Base-by-base conservation (phyloP, 768 basidiomycete species). In the Lactifluus rugatus region DNA sequence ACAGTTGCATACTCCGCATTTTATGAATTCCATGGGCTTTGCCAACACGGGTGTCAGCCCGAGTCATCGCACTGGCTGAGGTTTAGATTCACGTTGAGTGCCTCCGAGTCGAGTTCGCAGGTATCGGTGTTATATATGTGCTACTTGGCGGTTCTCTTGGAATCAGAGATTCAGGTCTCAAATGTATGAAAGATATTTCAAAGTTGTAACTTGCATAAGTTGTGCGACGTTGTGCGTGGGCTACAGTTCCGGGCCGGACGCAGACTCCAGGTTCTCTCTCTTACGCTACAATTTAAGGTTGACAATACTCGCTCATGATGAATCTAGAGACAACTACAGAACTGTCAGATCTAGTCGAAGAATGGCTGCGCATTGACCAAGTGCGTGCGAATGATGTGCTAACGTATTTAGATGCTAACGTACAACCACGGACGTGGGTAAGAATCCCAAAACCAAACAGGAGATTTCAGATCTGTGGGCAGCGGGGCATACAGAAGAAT, bases 331-430 rank as follows among this genome's bases (percentile, higher is more conserved):
- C 51, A 21, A 23, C 21, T 17, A 4, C 19, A 19, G 45, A 44
- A 9, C 67, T 82, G 26, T 70, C 76, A 57, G 60, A 69, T 21
- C 72, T 79, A 28, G 78, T 80, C n/a, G 68, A 69, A 13, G 76
- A 79, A 63, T 81, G 80, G 80, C 68, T 81, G 46, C 71, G 70
- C 48, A 58, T 79, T 39, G 80, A 81, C 64, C 70, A 73, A 55
- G 81, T 79, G 44, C 26, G 59, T 52, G 3, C 21, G 23, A 25
- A 50, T 39, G 7, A 42, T 14, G 13, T 51, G 1, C 19, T 34
- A 32, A 55, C 41, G 60, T n/a, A 2, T 41, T 21, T 48, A 1
- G n/a, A 16, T 48, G 23, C 6, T 23, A 25, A 36, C 45, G 32
- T 13, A 26, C 31, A n/a, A 23, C 3, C n/a, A 21, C 31, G 28